These are phyloP conservation scores for Yamadazyma buinensis DNA, from an alignment of 1,139 yeast species.

Conservation along the genomic window DNA sequence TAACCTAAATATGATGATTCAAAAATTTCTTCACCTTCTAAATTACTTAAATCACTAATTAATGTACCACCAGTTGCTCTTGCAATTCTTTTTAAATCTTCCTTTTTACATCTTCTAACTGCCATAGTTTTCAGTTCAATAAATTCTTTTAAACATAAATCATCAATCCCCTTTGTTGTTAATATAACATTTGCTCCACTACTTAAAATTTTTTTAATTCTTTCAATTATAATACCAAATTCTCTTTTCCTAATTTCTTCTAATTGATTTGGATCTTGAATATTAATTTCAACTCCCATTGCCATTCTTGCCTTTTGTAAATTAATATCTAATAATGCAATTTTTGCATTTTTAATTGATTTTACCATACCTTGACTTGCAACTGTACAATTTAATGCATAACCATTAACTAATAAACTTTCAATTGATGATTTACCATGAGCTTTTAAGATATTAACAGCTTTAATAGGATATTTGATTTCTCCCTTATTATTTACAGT, in stretches of 20 bases:
- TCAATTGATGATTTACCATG: constrained; percentile 93
- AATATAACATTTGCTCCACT: constrained; percentile 97
- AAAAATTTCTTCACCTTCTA: constrained; percentile 97
- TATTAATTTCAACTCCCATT: constrained; percentile 95
- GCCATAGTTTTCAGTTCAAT: constrained; percentile 97
- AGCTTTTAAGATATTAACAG: constrained; percentile 92
- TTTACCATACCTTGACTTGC: constrained; percentile 97
- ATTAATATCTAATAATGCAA: constrained; percentile 92
- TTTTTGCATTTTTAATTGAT: constrained; percentile 66
- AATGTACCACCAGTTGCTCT: constrained; percentile 97
- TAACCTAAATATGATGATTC: constrained; percentile 82
- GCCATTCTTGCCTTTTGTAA: constrained; percentile 97
- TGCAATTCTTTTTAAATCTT: constrained; percentile 94
- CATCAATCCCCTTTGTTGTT: constrained; percentile 98
- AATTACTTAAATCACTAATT: constrained; percentile 79
- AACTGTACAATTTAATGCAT: constrained; percentile 94
- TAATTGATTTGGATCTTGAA: constrained; percentile 95
- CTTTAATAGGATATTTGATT: constrained; percentile 91
- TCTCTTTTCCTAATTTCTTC: constrained; percentile 96
- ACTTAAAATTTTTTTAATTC: constrained; percentile 78
- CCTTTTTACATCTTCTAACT: constrained; percentile 96
- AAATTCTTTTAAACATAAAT: constrained; percentile 89
- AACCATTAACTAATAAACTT: constrained; percentile 84
- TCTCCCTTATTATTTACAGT: constrained; percentile 89
- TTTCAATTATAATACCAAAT: constrained; percentile 84